Conservation (phyloP, 2,329 filamentous ascomycete species). For the Alternaria hordeiaustralica region DNA sequence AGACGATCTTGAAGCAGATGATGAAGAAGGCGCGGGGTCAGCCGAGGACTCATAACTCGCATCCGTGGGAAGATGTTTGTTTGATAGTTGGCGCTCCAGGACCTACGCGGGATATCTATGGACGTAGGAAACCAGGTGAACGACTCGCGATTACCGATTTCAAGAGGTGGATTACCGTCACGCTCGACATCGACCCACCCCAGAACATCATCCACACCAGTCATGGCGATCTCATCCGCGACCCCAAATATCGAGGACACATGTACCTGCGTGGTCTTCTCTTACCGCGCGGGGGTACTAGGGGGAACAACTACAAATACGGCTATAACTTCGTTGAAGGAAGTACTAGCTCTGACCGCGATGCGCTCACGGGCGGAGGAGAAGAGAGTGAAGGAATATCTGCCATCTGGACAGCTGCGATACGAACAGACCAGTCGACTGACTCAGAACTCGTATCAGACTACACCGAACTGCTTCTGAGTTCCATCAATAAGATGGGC, state of each 20-base stretch:
- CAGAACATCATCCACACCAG: not conserved
- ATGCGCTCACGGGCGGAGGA: not conserved
- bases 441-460: not conserved
- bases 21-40: no score
- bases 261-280: not conserved
- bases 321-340: not conserved
- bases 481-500: not conserved
- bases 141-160: no score
- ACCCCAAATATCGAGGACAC: not conserved
- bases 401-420: not conserved
- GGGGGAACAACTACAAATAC: not conserved
- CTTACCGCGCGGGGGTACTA: not conserved
- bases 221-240: not conserved
- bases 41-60: not conserved
- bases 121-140: no score
- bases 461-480: not conserved
- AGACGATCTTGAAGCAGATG: no score
- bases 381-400: not conserved
- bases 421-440: not conserved
- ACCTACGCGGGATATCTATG: not conserved
- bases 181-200: not conserved
- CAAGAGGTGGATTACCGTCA: not conserved
- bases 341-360: not conserved
- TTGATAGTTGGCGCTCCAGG: constrained; percentile 13
- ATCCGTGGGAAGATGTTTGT: constrained; percentile 21